Conservation (phyloP, 2,329 filamentous ascomycete genomes). For the Claviceps cyperi region DNA sequence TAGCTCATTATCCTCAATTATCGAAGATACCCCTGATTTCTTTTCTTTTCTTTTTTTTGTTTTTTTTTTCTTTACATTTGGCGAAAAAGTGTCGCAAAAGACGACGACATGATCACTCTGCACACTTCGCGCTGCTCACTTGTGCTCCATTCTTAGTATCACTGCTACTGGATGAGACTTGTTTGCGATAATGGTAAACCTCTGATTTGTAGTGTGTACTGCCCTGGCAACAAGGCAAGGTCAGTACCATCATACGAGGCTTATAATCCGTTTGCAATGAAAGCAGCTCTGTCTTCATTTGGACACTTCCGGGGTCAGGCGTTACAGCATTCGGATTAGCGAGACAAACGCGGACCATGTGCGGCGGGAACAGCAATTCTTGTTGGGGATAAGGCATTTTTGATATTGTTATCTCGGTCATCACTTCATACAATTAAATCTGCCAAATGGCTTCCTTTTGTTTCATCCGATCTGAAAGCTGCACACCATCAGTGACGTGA, state of each 20-base stretch:
- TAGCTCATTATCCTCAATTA: slow-evolving; percentile 6
- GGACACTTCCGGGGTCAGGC: slow-evolving; percentile 6
- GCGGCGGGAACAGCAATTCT: slow-evolving; percentile 2
- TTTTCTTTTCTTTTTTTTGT: slow-evolving; percentile 3
- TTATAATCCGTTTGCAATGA: neutral
- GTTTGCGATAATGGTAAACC: neutral
- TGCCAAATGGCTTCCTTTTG: neutral
- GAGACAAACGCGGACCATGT: neutral
- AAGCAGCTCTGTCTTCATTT: slow-evolving; percentile 4
- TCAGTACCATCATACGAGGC: neutral
- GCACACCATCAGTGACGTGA: neutral
- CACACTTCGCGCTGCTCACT: neutral
- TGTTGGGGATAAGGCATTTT: slow-evolving; percentile 7
- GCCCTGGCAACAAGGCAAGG: neutral
- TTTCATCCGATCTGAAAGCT: neutral
- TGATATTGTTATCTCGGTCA: slow-evolving; percentile 2
- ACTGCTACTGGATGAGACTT: neutral
- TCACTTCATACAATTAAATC: neutral
- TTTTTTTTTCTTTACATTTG: neutral
- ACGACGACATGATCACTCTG: neutral
- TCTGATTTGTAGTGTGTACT: neutral
- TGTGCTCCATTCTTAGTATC: neutral
- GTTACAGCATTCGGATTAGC: slow-evolving; percentile 7
- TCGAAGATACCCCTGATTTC: slow-evolving; percentile 7
- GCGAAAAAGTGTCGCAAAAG: slow-evolving; percentile 3